These are phyloP conservation scores for Calonectria fujianensis DNA, from an alignment of 2,329 filamentous ascomycete genomes.

Conservation along the genomic window DNA sequence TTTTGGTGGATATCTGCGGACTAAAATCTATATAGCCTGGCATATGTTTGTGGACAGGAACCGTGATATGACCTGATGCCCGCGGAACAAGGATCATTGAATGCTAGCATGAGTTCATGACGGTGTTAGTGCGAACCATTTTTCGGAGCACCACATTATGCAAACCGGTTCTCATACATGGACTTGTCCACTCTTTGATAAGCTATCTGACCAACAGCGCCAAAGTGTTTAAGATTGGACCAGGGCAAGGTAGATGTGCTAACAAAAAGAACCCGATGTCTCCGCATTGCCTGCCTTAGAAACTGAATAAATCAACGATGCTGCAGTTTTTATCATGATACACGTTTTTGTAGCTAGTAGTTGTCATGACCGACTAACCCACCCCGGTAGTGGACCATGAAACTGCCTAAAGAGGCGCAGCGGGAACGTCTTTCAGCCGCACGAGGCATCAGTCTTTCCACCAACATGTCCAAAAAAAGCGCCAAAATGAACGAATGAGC, in stretches of 20 bases:
- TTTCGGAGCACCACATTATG: too few species aligned
- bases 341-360: background rate
- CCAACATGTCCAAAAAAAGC: background rate
- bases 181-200: too few species aligned
- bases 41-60: background rate
- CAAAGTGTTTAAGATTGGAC: too few species aligned
- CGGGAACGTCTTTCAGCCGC: conserved; percentile 1
- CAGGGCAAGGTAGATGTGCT: background rate
- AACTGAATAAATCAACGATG: background rate
- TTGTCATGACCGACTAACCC: background rate
- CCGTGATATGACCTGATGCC: background rate
- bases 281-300: background rate
- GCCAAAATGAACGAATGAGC: background rate
- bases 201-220: too few species aligned
- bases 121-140: too few species aligned
- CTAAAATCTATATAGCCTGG: background rate
- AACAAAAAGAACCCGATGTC: background rate
- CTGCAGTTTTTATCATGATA: background rate
- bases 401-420: conserved; percentile 18
- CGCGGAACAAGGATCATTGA: background rate
- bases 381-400: background rate
- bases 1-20: background rate
- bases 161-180: too few species aligned
- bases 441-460: background rate
- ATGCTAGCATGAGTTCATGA: background rate